Base-by-base conservation (phyloP, 2,329 filamentous ascomycete genomes). In the Fusarium bactridioides region DNA sequence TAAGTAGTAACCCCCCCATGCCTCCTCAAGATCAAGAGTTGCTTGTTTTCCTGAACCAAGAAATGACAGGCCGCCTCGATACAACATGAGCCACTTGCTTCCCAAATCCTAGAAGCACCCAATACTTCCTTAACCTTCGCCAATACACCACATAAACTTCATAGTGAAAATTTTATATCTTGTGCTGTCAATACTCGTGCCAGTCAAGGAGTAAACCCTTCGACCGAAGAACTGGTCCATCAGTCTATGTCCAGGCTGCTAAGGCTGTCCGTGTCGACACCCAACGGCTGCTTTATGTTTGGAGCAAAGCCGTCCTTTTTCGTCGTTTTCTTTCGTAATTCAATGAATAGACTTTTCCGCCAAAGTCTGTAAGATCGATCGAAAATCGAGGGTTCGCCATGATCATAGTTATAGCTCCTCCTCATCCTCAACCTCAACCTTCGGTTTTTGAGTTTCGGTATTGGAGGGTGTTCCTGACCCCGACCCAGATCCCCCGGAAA, bases 331-430 rank as follows among this genome's bases (percentile, higher is more conserved):
- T 53, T 62, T 61, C 58, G 41, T 55, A 23, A 37, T 71, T 58
- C 43, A 45, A 50, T 35, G 50, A 43, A 35, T 51, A 59, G 37
- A 58, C 25, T 43, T 45, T 19, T 29, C 51, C 29, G 44, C 29
- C 25, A 25, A 50, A 64, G 41, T 40, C 48, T 33, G 41, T 31
- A 53, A 60, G 47, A 53, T 58, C 33, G 41, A 47, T 61, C 45
- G 44, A 54, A 25, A 38, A 61, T 54, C 29, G 25, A 50, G 40
- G 21, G n/a, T 53, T 33, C 10, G 37, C 47, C 48, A 63, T 47
- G 23, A 54, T 72, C 73, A 86, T 70, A 83, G 77, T 74, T 84
- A 86, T 70, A 83, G 77, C 74, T 84, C 82, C 73, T 84, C 82
- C 67, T 83, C 82, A 31, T 81, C 81, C 43, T 80, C 76, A n/a